Evolutionary conservation across 768 basidiomycete genomes (phyloP), one percentile per base, ranked within the genome.

Genomic region (Termitomyces sp.): DNA sequence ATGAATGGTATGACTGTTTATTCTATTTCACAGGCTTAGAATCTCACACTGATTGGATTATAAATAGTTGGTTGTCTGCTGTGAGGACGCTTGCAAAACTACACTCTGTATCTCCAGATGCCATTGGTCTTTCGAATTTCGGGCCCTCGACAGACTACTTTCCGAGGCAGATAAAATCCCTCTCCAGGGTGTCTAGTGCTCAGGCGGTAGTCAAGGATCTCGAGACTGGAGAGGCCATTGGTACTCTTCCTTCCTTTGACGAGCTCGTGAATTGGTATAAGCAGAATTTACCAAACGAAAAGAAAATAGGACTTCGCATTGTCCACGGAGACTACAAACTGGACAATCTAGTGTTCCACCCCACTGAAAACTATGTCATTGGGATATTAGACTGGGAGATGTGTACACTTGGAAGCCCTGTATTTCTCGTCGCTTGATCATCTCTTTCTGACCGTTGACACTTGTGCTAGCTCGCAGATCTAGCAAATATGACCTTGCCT

Each of bases 381-480:
- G 97, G 93, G 5, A 93, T 99, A 39, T 72, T 99, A 51, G 96
- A 99, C 67, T 99, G 96, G 96, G 96, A 99, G 68, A 75, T 99
- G 28, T 97, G 93, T 66, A 98, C 96, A 0, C 81, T 99, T 10
- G 95, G 94, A 6, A 93, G 90, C 66, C 91, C 93, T 34, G 90
- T 94, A 68, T 18, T 85, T 74, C 18, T 9, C 28, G 37, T n/a
- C n/a, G 26, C 50, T 22, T 31, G 36, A 26, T 56, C 13, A 31
- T 45, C 28, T 22, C 52, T 31, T 45, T 28, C 47, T 31, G 49
- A 45, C 13, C 4, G 24, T 24, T 57, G 9, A 41, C 39, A 26
- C 15, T 33, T 46, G 29, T 45, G 57, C 24, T 36, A 89, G 83
- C 81, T 97, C 1, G 91, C 92, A 22, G 96, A 99, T 68, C 78